Evolutionary conservation across 1,139 yeast species (phyloP), one percentile per base, ranked within the genome.

Genomic region (Protomyces macrosporus): DNA sequence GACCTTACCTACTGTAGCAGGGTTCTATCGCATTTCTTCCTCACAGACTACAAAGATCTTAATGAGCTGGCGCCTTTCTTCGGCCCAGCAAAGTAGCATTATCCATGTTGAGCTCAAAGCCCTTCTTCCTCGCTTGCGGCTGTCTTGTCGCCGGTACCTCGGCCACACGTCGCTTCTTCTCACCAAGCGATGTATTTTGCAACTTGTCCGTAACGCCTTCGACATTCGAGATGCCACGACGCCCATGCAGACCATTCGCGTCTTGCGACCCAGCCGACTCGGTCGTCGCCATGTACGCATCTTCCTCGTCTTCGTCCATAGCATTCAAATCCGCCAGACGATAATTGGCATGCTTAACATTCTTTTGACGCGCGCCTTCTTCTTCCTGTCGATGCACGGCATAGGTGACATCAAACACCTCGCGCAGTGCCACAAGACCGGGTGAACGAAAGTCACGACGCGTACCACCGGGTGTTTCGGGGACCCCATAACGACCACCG

Each of bases 361-460:
- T 68, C 50, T 73, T 57, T 45, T 53, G 35, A 23, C 84, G 76
- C 1, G 84, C 82, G 32, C 86, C 86, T 72, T 90, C 97, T 75
- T 89, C 96, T 50, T 91, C 96, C 80, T 84, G 84, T 74, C 98
- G 85, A 73, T 90, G 96, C 6, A 93, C 96, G 0, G 97, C 97
- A 65, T 95, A 86, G 23, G 96, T 87, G 14, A 93, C 88, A 72
- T 93, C 98, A 75, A 91, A 91, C 7, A 96, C 97, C 71, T 93
- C 98, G 70, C 90, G 86, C 79, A 93, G 82, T 0, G 96, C 96
- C 63, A 87, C 89, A 0, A 95, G 95, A 5, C 95, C 96, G 4
- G 97, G 97, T 0, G 96, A 86, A 70, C 86, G 87, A 68, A 56
- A 63, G 37, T 65, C 66, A 40, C 58, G 37, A 39, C 63, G 58